Evolutionary conservation across 2,329 filamentous ascomycete species (phyloP).

Genomic region (Fusarium fracticaudum): DNA sequence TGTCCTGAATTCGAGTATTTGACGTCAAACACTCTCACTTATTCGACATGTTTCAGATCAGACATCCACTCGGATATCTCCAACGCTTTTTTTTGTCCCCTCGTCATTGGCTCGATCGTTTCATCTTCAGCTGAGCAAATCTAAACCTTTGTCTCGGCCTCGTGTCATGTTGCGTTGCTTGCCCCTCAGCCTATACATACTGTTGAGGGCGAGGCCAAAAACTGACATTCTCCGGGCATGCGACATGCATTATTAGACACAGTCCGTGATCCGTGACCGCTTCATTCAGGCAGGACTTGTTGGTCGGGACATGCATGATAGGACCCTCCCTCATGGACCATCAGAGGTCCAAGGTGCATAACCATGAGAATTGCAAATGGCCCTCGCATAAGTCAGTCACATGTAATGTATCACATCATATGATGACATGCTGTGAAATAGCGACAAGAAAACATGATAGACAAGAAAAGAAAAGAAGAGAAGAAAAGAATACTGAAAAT

Average conservation of each 20-base stretch:
- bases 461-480: neutral
- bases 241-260: slow-evolving; percentile 15
- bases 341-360: slow-evolving; percentile 19
- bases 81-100: slow-evolving; percentile 18
- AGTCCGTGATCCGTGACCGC: slow-evolving; percentile 1
- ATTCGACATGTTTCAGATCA: slow-evolving; percentile 23
- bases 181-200: slow-evolving; percentile 15
- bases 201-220: slow-evolving; percentile 4
- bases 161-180: slow-evolving; percentile 13
- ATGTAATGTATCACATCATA: slow-evolving; percentile 27
- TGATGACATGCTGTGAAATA: slow-evolving; percentile 5
- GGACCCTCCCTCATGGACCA: slow-evolving; percentile 11
- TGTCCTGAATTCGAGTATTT: neutral
- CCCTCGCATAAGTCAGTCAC: slow-evolving; percentile 29
- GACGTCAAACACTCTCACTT: slow-evolving; percentile 18
- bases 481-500: slow-evolving; percentile 1
- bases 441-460: neutral
- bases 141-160: slow-evolving; percentile 30
- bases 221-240: slow-evolving; percentile 10
- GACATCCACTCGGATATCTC: slow-evolving; percentile 18
- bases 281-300: neutral
- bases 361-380: slow-evolving; percentile 5
- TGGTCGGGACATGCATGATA: neutral
- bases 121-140: slow-evolving; percentile 11
- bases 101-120: slow-evolving; percentile 22